phyloP scores from a whole-genome alignment of 108 stramenopile species.

The Ochromonas danica region DNA sequence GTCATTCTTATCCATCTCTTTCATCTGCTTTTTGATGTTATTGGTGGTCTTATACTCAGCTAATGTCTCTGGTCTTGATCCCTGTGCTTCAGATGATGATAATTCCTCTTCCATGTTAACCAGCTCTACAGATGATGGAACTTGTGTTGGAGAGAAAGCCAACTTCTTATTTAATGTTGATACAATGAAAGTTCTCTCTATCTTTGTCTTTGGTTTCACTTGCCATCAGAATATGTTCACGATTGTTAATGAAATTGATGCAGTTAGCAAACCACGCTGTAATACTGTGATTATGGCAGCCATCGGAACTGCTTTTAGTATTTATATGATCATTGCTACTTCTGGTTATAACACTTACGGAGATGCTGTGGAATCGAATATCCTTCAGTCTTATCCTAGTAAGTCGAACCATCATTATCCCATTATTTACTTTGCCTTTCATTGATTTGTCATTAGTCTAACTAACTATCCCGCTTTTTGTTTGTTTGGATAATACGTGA shows the following conservation, averaged over 20 bases:
- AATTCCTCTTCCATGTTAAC: too few relatives aligned
- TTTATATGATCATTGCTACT: constrained; percentile 60
- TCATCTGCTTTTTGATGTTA: constrained; percentile 41
- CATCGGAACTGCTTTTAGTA: constrained; percentile 53
- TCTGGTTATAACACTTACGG: constrained; percentile 69
- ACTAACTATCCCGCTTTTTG: background rate
- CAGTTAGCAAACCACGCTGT: constrained; percentile 52
- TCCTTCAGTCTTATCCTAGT: constrained; percentile 64
- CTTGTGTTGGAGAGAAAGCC: too few relatives aligned
- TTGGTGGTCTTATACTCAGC: constrained; percentile 25
- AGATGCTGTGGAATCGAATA: constrained; percentile 58
- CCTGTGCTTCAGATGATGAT: background rate
- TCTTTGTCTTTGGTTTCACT: constrained; percentile 71
- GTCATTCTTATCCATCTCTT: constrained; percentile 51
- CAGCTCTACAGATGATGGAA: too few relatives aligned
- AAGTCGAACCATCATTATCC: background rate
- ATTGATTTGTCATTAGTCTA: background rate
- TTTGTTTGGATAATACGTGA: background rate
- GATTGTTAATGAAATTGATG: constrained; percentile 63
- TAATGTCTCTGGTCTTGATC: too few relatives aligned
- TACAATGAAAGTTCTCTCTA: constrained; percentile 41
- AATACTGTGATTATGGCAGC: constrained; percentile 56
- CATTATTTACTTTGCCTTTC: background rate
- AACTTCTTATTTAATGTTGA: background rate
- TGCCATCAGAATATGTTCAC: constrained; percentile 75